Evolutionary conservation across 306 rosid species (phyloP), one percentile per base, ranked within the genome.

Genomic region (Canavalia ensiformis): DNA sequence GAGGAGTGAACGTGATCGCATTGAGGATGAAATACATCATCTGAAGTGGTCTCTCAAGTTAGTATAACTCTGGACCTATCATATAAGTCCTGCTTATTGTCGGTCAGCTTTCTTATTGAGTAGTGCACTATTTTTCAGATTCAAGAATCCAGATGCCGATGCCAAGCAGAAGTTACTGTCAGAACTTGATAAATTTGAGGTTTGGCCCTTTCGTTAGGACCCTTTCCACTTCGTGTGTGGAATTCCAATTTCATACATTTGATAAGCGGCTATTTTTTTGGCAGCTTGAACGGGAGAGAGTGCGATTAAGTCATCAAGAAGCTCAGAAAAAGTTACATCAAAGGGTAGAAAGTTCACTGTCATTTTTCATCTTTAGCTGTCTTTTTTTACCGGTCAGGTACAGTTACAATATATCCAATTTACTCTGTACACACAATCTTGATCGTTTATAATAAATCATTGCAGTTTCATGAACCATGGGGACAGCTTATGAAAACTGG

Each of bases 401-500:
- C 60, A 42, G 70, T 55, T 56, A 7, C 56, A 55, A 34, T 55
- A 35, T 78, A 37, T 68, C 64, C 29, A 25, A 33, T 76, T 34
- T 10, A 58, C 8, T 55, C 59, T 30, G 63, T 33, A 71, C 37
- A 10, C 30, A 13, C 13, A 56, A 67, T 7, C 59, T 55, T 81
- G 69, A 84, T 63, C 37, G 28, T 50, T 84, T 47, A n/a, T 75
- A 31, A 54, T 74, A 73, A 59, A 81, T 52, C 28, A 62, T 73
- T 84, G 65, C 88, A 93, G 99, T 93, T 92, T 86, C 99, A 96
- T 47, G 75, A 87, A 81, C 90, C 90, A 52, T 96, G 99, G 99
- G 99, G 99, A 25, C 99, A 96, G 68, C 99, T 96, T 59, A 90
- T 96, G 98, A 96, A 93, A 88, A 93, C 99, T 51, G 99, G 99